Percentiles rank a stretch among this genome's conserved stretches.
Conservation (phyloP, 73 alveolate species). For the Symbiodinium pilosum region DNA sequence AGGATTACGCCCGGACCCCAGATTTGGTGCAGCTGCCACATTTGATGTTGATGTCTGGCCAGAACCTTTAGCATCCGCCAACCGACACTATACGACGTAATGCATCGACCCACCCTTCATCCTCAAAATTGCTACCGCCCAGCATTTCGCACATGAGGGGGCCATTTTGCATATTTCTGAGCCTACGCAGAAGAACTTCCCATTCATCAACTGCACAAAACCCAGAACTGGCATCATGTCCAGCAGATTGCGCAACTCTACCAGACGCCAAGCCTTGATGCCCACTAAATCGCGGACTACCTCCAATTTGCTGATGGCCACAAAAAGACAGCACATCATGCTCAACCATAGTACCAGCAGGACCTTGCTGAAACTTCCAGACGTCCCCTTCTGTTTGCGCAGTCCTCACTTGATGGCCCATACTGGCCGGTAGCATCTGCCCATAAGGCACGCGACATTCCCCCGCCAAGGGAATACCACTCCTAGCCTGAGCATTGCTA, state of each 20-base stretch:
- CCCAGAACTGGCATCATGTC: neutral
- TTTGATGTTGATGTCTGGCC: neutral
- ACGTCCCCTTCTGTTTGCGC: neutral
- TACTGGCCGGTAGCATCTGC: neutral
- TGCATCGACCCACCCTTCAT: neutral
- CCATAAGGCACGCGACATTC: neutral
- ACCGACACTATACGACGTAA: neutral
- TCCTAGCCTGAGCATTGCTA: neutral
- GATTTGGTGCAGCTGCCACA: neutral
- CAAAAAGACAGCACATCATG: neutral
- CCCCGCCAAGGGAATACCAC: neutral
- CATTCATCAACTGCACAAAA: neutral
- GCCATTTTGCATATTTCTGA: neutral
- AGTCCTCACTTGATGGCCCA: neutral
- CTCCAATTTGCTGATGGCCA: neutral
- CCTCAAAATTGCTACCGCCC: no score
- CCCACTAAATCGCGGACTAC: neutral
- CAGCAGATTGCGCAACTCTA: neutral
- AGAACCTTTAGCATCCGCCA: neutral
- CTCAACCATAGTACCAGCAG: neutral
- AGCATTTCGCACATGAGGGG: neutral
- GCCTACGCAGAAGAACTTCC: neutral
- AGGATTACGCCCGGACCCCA: neutral
- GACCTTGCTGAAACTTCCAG: neutral
- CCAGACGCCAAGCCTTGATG: neutral